phyloP scores from a whole-genome alignment of 2,329 filamentous ascomycete species.

The Xylariaceae sp. region DNA sequence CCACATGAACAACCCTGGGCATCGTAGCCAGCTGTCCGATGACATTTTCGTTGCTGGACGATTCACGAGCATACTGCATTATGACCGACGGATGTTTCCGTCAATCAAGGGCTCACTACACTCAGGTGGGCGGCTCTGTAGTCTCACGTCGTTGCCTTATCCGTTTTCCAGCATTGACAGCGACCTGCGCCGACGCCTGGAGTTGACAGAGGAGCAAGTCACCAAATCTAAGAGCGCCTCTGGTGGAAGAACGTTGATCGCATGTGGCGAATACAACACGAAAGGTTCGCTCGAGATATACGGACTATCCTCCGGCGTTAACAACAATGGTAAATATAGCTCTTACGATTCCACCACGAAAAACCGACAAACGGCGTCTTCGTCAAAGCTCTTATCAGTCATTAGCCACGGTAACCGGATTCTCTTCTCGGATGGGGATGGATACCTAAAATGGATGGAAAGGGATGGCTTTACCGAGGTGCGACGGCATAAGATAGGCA shows the following conservation, averaged over 20 bases:
- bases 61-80: constrained; percentile 83
- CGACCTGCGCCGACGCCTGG: constrained; percentile 52
- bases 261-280: constrained; percentile 85
- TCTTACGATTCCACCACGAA: constrained; percentile 54
- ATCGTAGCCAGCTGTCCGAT: constrained; percentile 55
- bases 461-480: constrained; percentile 68
- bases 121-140: constrained; percentile 75
- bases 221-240: constrained; percentile 48
- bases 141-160: constrained; percentile 64
- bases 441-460: constrained; percentile 86
- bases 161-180: constrained; percentile 61
- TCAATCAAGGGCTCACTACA: constrained; percentile 72
- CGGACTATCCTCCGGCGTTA: constrained; percentile 46
- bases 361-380: constrained; percentile 79
- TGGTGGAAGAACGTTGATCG: constrained; percentile 65
- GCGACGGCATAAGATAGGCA: constrained; percentile 51
- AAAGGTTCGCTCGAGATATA: constrained; percentile 91
- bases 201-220: constrained; percentile 53
- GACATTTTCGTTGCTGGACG: constrained; percentile 87
- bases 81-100: constrained; percentile 83
- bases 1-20: constrained; percentile 61
- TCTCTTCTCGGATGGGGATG: constrained; percentile 78
- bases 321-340: constrained; percentile 23
- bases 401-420: constrained; percentile 76
- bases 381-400: constrained; percentile 76